phyloP scores from a whole-genome alignment of 2,329 filamentous ascomycete genomes.

The Aspergillus sp. region DNA sequence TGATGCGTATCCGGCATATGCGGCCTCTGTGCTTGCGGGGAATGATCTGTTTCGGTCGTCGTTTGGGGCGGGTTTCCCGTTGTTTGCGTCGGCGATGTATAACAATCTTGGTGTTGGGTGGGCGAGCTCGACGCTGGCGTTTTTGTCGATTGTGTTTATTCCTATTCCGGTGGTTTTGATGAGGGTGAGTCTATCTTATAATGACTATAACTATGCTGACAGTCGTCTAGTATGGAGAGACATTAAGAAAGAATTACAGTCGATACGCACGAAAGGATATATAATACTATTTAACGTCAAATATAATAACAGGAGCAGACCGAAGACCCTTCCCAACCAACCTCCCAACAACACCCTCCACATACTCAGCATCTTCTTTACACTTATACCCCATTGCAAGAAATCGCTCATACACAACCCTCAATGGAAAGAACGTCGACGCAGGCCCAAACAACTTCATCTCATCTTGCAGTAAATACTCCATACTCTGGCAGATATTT shows the following conservation, averaged over 20 bases:
- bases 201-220: neutral
- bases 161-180: constrained; percentile 1
- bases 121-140: constrained; percentile 2
- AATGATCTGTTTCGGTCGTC: constrained; percentile 68
- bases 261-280: neutral
- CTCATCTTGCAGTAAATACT: constrained; percentile 35
- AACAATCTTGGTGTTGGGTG: constrained; percentile 14
- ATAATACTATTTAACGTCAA: neutral
- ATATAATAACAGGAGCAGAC: constrained; percentile 9
- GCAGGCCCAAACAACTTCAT: constrained; percentile 38
- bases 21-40: constrained; percentile 65
- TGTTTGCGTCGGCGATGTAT: constrained; percentile 24
- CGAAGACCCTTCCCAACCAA: constrained; percentile 11
- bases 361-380: neutral
- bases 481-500: constrained; percentile 30
- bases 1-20: constrained; percentile 64
- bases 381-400: neutral
- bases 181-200: neutral
- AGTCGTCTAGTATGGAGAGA: neutral
- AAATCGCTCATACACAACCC: constrained; percentile 9
- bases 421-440: constrained; percentile 29
- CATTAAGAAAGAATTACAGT: neutral
- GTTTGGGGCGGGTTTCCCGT: constrained; percentile 15
- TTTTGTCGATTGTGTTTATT: constrained; percentile 1
- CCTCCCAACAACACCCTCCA: constrained; percentile 6